Conservation (phyloP, 2,329 filamentous ascomycete genomes). For the Arthroderma uncinatum region DNA sequence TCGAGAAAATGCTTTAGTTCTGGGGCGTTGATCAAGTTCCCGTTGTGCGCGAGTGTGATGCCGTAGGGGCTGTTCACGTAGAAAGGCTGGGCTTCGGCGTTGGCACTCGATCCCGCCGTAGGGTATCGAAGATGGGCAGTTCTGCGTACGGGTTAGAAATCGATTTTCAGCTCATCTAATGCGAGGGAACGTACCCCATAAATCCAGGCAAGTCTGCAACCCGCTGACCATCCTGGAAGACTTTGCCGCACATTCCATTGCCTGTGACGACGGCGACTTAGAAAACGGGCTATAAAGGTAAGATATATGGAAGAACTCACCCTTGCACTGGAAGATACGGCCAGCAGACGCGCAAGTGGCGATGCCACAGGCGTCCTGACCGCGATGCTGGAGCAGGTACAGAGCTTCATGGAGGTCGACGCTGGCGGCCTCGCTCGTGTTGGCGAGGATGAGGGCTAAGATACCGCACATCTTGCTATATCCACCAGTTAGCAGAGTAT, state of each 20-base stretch:
- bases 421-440: slow-evolving; percentile 45
- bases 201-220: slow-evolving; percentile 66
- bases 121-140: slow-evolving; percentile 81
- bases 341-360: slow-evolving; percentile 63
- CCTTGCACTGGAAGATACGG: slow-evolving; percentile 74
- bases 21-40: slow-evolving; percentile 72
- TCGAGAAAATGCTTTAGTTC: slow-evolving; percentile 63
- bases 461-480: slow-evolving; percentile 49
- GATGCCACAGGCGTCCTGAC: slow-evolving; percentile 83
- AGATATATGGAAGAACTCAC: not conserved
- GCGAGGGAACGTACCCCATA: slow-evolving; percentile 48
- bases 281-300: no score
- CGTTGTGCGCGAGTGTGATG: slow-evolving; percentile 72
- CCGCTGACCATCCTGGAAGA: slow-evolving; percentile 69
- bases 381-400: slow-evolving; percentile 64
- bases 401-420: slow-evolving; percentile 59
- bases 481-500: not conserved
- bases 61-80: slow-evolving; percentile 83
- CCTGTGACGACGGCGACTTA: slow-evolving; percentile 41
- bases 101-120: slow-evolving; percentile 72
- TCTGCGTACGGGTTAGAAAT: not conserved
- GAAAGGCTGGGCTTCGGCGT: slow-evolving; percentile 82
- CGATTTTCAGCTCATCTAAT: not conserved
- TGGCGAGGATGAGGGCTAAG: slow-evolving; percentile 49
- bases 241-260: slow-evolving; percentile 73